A percentile compares a stretch with the other conserved stretches of the same genome.
phyloP scores from a whole-genome alignment of 2,329 filamentous ascomycete genomes.

The Blastomyces percursus region DNA sequence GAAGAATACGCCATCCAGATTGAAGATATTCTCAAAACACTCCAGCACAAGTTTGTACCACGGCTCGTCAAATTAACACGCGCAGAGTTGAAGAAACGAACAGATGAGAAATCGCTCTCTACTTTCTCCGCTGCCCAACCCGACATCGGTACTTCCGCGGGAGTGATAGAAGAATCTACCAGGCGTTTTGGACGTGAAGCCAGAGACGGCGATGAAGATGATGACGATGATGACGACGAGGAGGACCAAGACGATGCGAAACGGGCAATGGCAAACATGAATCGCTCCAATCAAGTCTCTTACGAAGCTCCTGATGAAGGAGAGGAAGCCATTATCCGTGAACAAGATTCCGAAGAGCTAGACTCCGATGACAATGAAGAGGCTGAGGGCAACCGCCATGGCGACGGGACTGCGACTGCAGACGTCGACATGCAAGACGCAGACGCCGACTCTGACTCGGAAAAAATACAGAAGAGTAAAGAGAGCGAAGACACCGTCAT shows the following conservation, averaged over 20 bases:
- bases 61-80: conserved; percentile 59
- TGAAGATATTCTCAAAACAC: conserved; percentile 62
- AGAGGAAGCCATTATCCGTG: conserved; percentile 66
- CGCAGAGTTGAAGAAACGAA: conserved; percentile 70
- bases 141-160: conserved; percentile 57
- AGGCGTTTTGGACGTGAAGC: conserved; percentile 40
- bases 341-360: conserved; percentile 47
- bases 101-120: conserved; percentile 44
- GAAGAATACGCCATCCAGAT: conserved; percentile 73
- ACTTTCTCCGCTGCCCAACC: conserved; percentile 60
- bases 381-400: conserved; percentile 34
- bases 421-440: conserved; percentile 29
- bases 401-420: conserved; percentile 19
- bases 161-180: conserved; percentile 43
- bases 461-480: conserved; percentile 31
- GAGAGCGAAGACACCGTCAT: conserved; percentile 55
- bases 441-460: conserved; percentile 31
- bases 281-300: conserved; percentile 69
- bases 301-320: conserved; percentile 92
- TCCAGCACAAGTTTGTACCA: conserved; percentile 72
- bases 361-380: conserved; percentile 42
- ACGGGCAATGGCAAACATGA: conserved; percentile 51
- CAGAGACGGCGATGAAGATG: conserved; percentile 43
- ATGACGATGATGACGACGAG: conserved; percentile 59
- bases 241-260: conserved; percentile 65